Base-by-base conservation (phyloP, 352 stramenopile species). In the Pythium diclinum region DNA sequence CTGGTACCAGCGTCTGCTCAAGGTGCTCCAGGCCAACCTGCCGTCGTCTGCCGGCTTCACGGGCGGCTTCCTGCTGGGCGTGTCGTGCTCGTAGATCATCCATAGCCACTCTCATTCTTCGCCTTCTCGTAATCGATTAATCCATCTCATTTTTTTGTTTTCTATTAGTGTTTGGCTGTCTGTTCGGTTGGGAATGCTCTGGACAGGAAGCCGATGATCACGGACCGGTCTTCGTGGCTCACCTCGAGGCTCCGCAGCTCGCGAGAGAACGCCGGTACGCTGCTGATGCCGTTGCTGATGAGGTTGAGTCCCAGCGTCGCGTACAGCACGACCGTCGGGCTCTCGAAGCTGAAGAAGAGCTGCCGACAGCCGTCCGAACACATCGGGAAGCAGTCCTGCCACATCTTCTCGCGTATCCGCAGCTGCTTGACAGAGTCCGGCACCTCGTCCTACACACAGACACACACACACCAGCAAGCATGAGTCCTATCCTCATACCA, bases 251-350 rank as follows among this genome's bases (percentile, higher is more conserved):
- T 82, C 51, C 89, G 89, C 44, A 95, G 79, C 67, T 95, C 86
- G 17, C 86, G 71, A 11, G 84, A 93, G 62, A 91, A 95, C 23
- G 84, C 75, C 40, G 84, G 79, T 21, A 95, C 86, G 55, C 81
- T 92, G 61, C 79, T 91, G 61, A 89, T 91, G 57, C 86, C 83
- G 55, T 91, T 91, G 73, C 81, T 87, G 63, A 95, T 91, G 60
- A 95, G 78, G 46, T 92, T 92, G 14, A 95, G 81, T 3, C 86
- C 86, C 40, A 95, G 58, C 32, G 86, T 92, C 40, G 86, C 75
- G 70, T 93, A 91, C 25, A 95, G 54, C n/a, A 95, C 83, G 30
- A 92, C 79, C 38, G 83, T 76, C 32, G 84, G 79, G 56, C 75
- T 88, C 21, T 81, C 78, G 47, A 95, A 91, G 11, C 83, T 83